Base-by-base conservation (phyloP, 768 basidiomycete genomes). In the Hericium alpestre region DNA sequence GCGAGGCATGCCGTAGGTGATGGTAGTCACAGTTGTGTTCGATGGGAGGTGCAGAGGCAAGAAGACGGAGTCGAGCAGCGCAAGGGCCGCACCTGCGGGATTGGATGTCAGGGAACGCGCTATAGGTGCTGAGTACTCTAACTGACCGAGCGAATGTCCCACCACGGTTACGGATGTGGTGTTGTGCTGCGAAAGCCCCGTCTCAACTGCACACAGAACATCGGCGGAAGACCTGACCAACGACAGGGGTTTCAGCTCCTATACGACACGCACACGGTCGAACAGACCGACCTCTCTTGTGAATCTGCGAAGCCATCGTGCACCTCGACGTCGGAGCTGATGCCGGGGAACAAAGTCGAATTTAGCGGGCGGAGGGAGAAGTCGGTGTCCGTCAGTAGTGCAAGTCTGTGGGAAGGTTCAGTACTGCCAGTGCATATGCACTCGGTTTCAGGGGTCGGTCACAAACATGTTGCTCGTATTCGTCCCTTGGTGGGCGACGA, bases 401-500 rank as follows among this genome's bases (percentile, higher is more conserved):
- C 73, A 22, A 76, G 46, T 52, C 79, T 80, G 55, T 7, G 48
- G 16, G 40, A 18, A 23, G 56, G 48, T 10, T 47, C 8, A 48
- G 52, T 46, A 56, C 32, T 38, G n/a, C n/a, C n/a, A n/a, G n/a
- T n/a, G 54, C 13, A 39, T 6, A 16, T 22, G 7, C 20, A 5
- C 25, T 25, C 25, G 2, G 9, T 20, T 15, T 11, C 12, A 8
- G n/a, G 32, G 50, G n/a, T 23, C 4, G 43, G 41, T 15, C 39
- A 20, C 73, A 65, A 59, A 81, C 80, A 84, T 64, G 57, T 79
- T 64, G 0, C 69, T 74, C 4, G 80, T 78, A 58, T 84, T 79
- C 2, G 81, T 83, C 23, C 82, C 81, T 65, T 83, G 72, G 61
- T 83, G 82, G 1, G 75, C 77, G 11, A 83, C 80, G 12, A 84